Conservation (phyloP, 805 yeast species). For the Cyberlindnera euphorbiae region DNA sequence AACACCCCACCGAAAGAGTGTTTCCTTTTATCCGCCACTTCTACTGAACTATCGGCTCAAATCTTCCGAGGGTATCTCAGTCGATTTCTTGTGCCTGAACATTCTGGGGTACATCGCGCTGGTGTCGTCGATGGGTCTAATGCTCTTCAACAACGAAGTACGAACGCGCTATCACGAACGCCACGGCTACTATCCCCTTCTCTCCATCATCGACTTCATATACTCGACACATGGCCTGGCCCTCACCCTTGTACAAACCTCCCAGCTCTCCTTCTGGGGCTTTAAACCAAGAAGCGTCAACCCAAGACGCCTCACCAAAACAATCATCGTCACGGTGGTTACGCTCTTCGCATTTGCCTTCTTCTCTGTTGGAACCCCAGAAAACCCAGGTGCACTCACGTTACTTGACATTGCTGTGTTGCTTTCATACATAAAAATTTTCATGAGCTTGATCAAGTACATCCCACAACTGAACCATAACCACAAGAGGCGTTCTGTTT, state of each 20-base stretch:
- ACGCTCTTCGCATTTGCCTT: conserved; percentile 4
- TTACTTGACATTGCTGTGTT: conserved; percentile 30
- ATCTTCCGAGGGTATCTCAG: conserved; percentile 45
- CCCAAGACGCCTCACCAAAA: conserved; percentile 18
- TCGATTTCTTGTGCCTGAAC: conserved; percentile 43
- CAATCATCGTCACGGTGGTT: conserved; percentile 15
- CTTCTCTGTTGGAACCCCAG: conserved; percentile 11
- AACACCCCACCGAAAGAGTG: too few relatives aligned
- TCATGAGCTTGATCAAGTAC: conserved; percentile 46
- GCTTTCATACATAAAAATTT: conserved; percentile 40
- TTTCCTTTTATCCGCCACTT: conserved; percentile 48
- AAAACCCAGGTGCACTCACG: conserved; percentile 4
- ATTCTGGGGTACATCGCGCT: conserved; percentile 43
- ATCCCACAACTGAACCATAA: conserved; percentile 86
- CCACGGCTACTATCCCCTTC: conserved; percentile 35
- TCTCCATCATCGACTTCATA: conserved; percentile 40
- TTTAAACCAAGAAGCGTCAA: conserved; percentile 20
- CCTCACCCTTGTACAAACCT: conserved; percentile 34
- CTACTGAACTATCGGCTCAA: conserved; percentile 34
- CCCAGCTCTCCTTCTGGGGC: conserved; percentile 34
- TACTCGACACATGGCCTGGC: conserved; percentile 45
- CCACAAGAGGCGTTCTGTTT: conserved; percentile 68
- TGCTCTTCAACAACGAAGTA: conserved; percentile 33
- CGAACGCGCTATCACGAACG: conserved; percentile 26
- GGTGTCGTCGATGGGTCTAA: conserved; percentile 38